Base-by-base conservation (phyloP, 2,329 filamentous ascomycete species). In the Teratosphaeria nubilosa region DNA sequence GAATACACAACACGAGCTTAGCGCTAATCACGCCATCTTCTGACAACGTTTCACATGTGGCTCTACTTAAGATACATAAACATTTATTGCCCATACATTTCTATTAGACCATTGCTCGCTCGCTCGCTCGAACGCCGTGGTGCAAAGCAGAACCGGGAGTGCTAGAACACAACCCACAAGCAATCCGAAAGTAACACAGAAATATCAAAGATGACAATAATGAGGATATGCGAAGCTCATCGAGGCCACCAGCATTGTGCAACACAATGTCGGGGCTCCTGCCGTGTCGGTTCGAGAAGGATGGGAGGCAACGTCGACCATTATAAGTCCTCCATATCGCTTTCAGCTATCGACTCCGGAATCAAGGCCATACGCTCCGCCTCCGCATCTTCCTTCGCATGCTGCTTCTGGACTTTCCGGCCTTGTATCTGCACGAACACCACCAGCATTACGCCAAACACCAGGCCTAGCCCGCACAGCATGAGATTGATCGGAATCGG, bases 401-500 rank as follows among this genome's bases (percentile, higher is more conserved):
- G 62, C 53, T 71, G 64, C 54, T 74, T 68, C 59, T 65, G 69
- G 4, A 80, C 75, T 48, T 66, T 72, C 56, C 70, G 66, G 24
- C 76, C 79, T 65, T 60, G 54, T 6, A 57, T 27, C 31, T 32
- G 24, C 6, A 95, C 89, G 70, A 82, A 95, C 0, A 68, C 71
- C 10, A 92, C 85, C n/a, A 95, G 75, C 2, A 74, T 75, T 2
- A 78, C 60, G 0, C 91, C 91, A 5, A 92, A 78, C 0, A 82
- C 68, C 13, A 88, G 70, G 0, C 85, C 88, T 0, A 84, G 59
- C 0, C 75, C 69, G 34, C 91, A 74, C 24, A 96, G 72, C 0
- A 87, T 77, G 3, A 87, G 56, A 70, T 96, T 94, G 25, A 95
- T 85, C 0, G 90, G 90, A 0, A 88, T 77, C 0, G 91, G 90